phyloP scores from a whole-genome alignment of 1,139 yeast genomes.

The Debaryomyces fabryi region DNA sequence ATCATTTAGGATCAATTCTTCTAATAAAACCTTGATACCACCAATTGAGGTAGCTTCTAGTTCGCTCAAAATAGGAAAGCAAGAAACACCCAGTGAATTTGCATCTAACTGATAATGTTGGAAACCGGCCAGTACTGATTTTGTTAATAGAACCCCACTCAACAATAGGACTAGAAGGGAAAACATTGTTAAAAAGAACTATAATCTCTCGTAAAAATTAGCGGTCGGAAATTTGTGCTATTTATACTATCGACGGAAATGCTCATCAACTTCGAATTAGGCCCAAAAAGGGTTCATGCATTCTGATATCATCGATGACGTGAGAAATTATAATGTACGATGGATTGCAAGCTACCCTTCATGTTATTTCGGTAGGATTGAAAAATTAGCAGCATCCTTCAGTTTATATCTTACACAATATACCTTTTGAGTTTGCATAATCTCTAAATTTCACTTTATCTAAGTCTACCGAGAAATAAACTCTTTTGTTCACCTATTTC shows the following conservation, averaged over 20 bases:
- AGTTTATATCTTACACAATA: not conserved
- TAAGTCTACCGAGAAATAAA: not conserved
- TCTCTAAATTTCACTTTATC: not conserved
- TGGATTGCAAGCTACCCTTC: not conserved
- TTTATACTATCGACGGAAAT: too few species aligned
- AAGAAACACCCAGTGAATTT: not conserved
- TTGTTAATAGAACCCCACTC: too few species aligned
- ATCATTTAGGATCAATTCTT: not conserved
- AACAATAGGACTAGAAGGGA: too few species aligned
- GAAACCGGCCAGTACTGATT: too few species aligned
- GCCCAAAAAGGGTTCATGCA: not conserved
- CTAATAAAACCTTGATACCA: not conserved
- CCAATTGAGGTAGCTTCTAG: not conserved
- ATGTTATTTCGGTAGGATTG: not conserved
- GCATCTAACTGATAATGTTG: too few species aligned
- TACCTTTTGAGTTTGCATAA: not conserved
- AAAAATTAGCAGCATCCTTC: not conserved
- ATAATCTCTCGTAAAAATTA: not conserved
- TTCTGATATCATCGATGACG: not conserved
- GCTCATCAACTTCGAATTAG: not conserved
- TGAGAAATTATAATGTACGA: not conserved
- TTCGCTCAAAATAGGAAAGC: not conserved
- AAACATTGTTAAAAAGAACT: not conserved
- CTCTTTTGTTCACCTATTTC: too few species aligned
- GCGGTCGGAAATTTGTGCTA: not conserved